These are phyloP conservation scores for Pulicaria dysenterica DNA, from an alignment of 129 eudicot species.

Conservation along the genomic window DNA sequence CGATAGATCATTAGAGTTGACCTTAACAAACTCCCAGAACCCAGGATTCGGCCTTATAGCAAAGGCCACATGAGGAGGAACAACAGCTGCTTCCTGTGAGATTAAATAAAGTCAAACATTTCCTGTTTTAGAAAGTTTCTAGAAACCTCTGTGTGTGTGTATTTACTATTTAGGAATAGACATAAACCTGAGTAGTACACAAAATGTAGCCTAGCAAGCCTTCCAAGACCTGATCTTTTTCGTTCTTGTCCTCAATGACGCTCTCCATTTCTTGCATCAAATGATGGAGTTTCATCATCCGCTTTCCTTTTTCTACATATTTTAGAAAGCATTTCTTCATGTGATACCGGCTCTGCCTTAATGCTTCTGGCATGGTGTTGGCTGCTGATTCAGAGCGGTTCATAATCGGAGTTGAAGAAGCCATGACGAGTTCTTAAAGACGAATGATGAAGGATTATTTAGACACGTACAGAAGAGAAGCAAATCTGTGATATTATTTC, in stretches of 20 bases:
- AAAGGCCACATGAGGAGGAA: constrained; percentile 91
- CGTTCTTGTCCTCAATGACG: constrained; percentile 62
- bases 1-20: constrained; percentile 71
- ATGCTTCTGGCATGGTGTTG: constrained; percentile 94
- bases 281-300: constrained; percentile 78
- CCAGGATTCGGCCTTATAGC: constrained; percentile 94
- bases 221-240: constrained; percentile 68
- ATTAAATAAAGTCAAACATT: not conserved
- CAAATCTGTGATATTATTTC: not conserved
- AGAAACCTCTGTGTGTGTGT: not conserved
- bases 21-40: constrained; percentile 91
- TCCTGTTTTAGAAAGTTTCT: not conserved
- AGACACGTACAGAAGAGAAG: constrained; percentile 10
- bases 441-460: constrained; percentile 1
- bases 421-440: constrained; percentile 37
- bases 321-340: constrained; percentile 87
- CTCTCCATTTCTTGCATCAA: constrained; percentile 82
- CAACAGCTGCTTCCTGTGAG: constrained; percentile 84
- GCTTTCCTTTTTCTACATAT: constrained; percentile 67
- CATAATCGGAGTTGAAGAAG: constrained; percentile 53
- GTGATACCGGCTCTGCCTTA: constrained; percentile 88
- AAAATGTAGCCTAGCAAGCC: constrained; percentile 91
- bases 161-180: not conserved
- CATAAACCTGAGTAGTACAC: constrained; percentile 80
- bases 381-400: constrained; percentile 69